phyloP scores from a whole-genome alignment of 2,329 filamentous ascomycete species.

The Aspergillus sp. region DNA sequence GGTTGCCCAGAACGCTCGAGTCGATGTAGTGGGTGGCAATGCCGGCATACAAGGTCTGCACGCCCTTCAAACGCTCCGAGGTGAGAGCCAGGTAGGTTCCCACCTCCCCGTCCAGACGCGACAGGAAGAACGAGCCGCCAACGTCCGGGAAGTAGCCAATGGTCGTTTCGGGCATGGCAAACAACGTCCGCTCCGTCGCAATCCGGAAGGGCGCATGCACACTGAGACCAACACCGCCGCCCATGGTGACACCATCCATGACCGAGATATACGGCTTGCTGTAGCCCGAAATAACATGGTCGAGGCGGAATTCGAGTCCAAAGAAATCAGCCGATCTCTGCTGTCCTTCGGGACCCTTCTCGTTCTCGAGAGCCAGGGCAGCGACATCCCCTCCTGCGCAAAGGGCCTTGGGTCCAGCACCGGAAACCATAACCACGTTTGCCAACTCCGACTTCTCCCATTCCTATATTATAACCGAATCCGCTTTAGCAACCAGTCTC shows the following conservation, averaged over 20 bases:
- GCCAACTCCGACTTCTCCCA: constrained; percentile 94
- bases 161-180: constrained; percentile 97
- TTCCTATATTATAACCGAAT: constrained; percentile 44
- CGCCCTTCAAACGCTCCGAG: constrained; percentile 71
- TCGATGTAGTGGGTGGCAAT: constrained; percentile 95
- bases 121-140: constrained; percentile 90
- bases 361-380: constrained; percentile 65
- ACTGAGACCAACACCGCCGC: constrained; percentile 87
- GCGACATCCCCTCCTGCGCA: constrained; percentile 91
- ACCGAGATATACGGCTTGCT: constrained; percentile 86
- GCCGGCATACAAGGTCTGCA: constrained; percentile 81
- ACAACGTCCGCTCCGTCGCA: constrained; percentile 88
- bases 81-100: constrained; percentile 93
- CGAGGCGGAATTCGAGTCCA: constrained; percentile 86
- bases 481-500: constrained; percentile 12
- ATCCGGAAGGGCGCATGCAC: constrained; percentile 94
- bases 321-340: constrained; percentile 77
- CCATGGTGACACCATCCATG: constrained; percentile 98
- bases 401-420: constrained; percentile 73
- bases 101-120: constrained; percentile 73
- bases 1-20: constrained; percentile 70
- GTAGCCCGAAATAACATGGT: constrained; percentile 93
- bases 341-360: constrained; percentile 59
- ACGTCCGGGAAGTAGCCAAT: constrained; percentile 99
- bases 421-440: constrained; percentile 87